phyloP scores from a whole-genome alignment of 2,329 filamentous ascomycete genomes.

The Paracoccidioides brasiliensis region DNA sequence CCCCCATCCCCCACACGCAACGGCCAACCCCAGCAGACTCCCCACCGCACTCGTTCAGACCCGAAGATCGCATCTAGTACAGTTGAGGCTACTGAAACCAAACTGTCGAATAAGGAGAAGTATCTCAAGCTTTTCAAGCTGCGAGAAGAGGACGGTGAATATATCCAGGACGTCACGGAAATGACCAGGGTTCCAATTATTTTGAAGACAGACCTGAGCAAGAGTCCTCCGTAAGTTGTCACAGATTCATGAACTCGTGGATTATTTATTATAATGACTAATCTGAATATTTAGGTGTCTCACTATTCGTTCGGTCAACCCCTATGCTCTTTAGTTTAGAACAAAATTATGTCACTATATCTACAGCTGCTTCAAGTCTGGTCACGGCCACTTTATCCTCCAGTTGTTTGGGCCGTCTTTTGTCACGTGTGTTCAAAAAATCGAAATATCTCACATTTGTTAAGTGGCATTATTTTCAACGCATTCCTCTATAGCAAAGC shows the following conservation, averaged over 20 bases:
- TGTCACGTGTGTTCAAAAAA: background rate
- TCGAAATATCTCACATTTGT: background rate
- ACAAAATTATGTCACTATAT: background rate
- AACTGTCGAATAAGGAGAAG: constrained; percentile 87
- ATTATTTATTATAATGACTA: constrained; percentile 8
- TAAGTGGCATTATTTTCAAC: background rate
- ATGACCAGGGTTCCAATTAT: constrained; percentile 98
- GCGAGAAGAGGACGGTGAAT: constrained; percentile 83
- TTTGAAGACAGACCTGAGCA: constrained; percentile 91
- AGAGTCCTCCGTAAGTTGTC: constrained; percentile 92
- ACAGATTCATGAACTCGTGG: background rate
- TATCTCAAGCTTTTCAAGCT: constrained; percentile 82
- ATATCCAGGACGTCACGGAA: constrained; percentile 96
- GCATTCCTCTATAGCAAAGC: background rate
- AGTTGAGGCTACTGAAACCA: constrained; percentile 60
- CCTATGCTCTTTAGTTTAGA: constrained; percentile 34
- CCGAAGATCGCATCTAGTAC: constrained; percentile 65
- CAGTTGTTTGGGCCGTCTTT: background rate
- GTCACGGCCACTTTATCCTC: too few relatives aligned
- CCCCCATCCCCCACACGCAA: constrained; percentile 79
- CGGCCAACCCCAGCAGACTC: constrained; percentile 50
- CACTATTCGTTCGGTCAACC: constrained; percentile 40
- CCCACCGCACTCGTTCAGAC: constrained; percentile 84
- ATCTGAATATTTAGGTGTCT: constrained; percentile 28
- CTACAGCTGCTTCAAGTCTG: background rate